Evolutionary conservation across 2,329 filamentous ascomycete genomes (phyloP), one percentile per base, ranked within the genome.

Genomic region (Pseudocercospora fijiensis): DNA sequence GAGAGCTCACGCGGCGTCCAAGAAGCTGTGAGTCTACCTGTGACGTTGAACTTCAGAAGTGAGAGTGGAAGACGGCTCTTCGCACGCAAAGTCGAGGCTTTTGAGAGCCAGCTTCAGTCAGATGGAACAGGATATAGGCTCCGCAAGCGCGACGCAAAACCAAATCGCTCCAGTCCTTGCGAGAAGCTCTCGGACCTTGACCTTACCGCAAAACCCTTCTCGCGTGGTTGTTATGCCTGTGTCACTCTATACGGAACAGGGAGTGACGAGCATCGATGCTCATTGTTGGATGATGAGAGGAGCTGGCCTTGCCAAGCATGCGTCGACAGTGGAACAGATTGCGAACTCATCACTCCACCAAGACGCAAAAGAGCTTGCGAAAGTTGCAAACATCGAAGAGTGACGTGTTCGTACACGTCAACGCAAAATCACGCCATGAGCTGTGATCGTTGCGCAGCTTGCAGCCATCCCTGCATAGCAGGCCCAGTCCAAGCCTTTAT

Each of bases 241-340:
- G 61, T 47, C 10, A 37, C 43, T 7, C 41, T 61, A 8, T 49
- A 45, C 8, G 65, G 65, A 28, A 59, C 11, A 28, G 24, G 33
- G 9, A 55, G 58, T 20, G 47, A 49, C 18, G 55, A 60, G 10
- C 53, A 68, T 5, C 37, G 37, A 4, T 80, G 79, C 62, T 74
- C 75, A 0, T 69, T 80, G 3, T 57, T 78, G 11, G 67, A 76
- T 3, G 68, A 76, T 58, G 73, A 73, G 13, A 63, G 65, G 3
- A 57, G 63, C 1, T 80, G 78, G 67, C 78, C 78, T 3, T 80
- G 79, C 66, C 45, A 69, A 9, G 65, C 65, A 13, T 80, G 79
- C 60, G 60, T 51, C 4, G 71, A 71, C 2, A 69, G 74, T 41
- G 67, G 66, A 4, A 55, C 72, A 13, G 74, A 77, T 13, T 80